Evolutionary conservation across 805 yeast genomes (phyloP).

Genomic region (Teunomyces aglyptinius): DNA sequence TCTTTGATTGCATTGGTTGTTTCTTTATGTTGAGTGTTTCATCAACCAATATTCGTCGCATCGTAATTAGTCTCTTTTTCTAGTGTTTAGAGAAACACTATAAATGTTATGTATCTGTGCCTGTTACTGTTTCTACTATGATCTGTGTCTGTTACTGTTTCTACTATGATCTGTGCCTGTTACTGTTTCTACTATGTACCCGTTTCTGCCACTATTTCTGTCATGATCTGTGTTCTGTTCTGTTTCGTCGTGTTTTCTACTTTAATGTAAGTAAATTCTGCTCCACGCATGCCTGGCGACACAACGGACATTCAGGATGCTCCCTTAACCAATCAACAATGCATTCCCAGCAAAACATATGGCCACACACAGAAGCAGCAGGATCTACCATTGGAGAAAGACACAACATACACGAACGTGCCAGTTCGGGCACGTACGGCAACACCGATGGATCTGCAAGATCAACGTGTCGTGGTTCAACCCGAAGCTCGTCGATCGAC

Average conservation of each 20-base stretch:
- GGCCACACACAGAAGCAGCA: constrained; percentile 87
- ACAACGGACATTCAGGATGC: constrained; percentile 85
- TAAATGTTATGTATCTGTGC: too few species aligned
- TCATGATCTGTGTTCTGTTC: too few species aligned
- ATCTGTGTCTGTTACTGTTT: too few species aligned
- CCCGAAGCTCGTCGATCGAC: constrained; percentile 9
- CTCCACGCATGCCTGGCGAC: constrained; percentile 67
- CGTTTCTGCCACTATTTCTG: too few species aligned
- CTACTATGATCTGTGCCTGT: too few species aligned
- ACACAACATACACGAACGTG: constrained; percentile 84
- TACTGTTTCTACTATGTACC: too few species aligned
- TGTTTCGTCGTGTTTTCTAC: constrained; percentile 13
- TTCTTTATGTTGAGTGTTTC: too few species aligned
- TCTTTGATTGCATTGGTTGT: too few species aligned
- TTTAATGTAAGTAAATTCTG: constrained; percentile 62
- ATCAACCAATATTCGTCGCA: too few species aligned
- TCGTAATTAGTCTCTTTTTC: too few species aligned
- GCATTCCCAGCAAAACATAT: constrained; percentile 90
- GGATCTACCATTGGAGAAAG: constrained; percentile 79
- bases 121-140: too few species aligned
- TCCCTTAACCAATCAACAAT: constrained; percentile 88
- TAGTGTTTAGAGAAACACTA: too few species aligned
- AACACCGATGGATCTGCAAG: constrained; percentile 55
- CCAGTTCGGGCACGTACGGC: constrained; percentile 65
- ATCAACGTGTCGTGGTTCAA: constrained; percentile 30